Base-by-base conservation (phyloP, 1,284 basidiomycete genomes). In the Cryptococcus sp. region DNA sequence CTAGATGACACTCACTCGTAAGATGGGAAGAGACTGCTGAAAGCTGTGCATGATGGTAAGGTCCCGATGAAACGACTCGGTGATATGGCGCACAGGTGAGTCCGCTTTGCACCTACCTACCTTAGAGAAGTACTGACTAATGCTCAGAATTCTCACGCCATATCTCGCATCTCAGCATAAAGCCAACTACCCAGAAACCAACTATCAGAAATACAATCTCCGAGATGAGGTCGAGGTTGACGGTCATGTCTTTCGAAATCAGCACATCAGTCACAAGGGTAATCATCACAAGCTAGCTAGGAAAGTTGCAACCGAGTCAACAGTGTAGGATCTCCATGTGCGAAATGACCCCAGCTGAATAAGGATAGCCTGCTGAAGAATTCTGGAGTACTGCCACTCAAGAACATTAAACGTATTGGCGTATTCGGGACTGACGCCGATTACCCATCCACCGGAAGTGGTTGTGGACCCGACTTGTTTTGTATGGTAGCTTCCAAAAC, bases 1-100 rank as follows among this genome's bases (percentile, higher is more conserved):
- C 21, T 21, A 9, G 23, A 19, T 48, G 2, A 18, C 19, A 23
- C 2, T 10, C n/a, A 3, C 11, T 45, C 55, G 16, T 60, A 58
- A 66, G 76, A 61, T 47, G 72, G 69, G 2, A 51, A 66, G n/a
- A 64, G 67, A 19, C 80, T 91, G n/a, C 82, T 82, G 1, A 77
- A 77, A 11, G 85, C 79, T 43, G 85, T 91, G 28, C 72, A 80
- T 49, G 83, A 86, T 57, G 84, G 85, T 23, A 83, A 82, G 0
- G 85, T 91, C 44, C 77, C 83, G 0, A 77, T 80, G 54, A 63
- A 77, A 1, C 82, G 89, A 32, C 63, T 79, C 7, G 73, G 77
- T 46, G 78, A 79, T 48, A 75, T 75, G 71, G 73, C 56, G 7
- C 56, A 56, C 24, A 64, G 72, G 65, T 63, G 25, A 32, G 58